A percentile compares a stretch with the other conserved stretches of the same genome.
These are phyloP conservation scores for Globisporangium canariense DNA, from an alignment of 352 stramenopile species.

Conservation along the genomic window DNA sequence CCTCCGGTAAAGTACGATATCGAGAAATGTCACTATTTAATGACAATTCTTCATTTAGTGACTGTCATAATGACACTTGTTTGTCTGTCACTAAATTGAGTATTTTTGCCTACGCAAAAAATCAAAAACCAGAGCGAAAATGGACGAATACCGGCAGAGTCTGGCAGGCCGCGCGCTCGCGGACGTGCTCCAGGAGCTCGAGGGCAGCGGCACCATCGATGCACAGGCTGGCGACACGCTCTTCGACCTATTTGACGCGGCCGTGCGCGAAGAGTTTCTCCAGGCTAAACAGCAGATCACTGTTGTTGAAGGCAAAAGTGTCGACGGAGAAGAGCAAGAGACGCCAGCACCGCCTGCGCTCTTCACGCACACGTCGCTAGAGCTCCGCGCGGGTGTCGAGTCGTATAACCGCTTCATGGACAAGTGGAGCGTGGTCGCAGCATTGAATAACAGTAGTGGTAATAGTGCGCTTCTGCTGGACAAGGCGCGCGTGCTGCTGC, in stretches of 20 bases:
- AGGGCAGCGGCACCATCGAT: conserved; percentile 21
- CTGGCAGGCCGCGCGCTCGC: conserved; percentile 58
- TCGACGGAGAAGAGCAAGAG: neutral
- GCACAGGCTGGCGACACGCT: conserved; percentile 36
- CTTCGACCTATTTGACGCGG: conserved; percentile 57
- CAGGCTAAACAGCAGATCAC: neutral
- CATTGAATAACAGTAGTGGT: conserved; percentile 13
- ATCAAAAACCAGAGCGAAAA: conserved; percentile 9
- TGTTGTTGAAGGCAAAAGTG: neutral
- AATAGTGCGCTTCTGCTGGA: conserved; percentile 31
- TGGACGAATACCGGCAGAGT: conserved; percentile 66
- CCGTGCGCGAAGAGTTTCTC: conserved; percentile 31
- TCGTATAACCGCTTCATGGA: conserved; percentile 70
- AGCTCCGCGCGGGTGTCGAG: conserved; percentile 34
- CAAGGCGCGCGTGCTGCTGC: conserved; percentile 18
- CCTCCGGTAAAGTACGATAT: conserved; percentile 18
- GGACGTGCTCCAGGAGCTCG: conserved; percentile 56
- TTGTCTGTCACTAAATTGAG: too few relatives aligned
- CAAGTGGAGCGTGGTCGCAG: conserved; percentile 53
- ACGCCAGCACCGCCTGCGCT: neutral
- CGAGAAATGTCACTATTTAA: conserved; percentile 1
- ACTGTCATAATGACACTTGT: neutral
- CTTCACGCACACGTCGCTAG: conserved; percentile 51
- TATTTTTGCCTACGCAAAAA: neutral
- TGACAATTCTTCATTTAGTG: neutral